Base-by-base conservation (phyloP, 805 yeast genomes). In the Kazachstania martiniae region DNA sequence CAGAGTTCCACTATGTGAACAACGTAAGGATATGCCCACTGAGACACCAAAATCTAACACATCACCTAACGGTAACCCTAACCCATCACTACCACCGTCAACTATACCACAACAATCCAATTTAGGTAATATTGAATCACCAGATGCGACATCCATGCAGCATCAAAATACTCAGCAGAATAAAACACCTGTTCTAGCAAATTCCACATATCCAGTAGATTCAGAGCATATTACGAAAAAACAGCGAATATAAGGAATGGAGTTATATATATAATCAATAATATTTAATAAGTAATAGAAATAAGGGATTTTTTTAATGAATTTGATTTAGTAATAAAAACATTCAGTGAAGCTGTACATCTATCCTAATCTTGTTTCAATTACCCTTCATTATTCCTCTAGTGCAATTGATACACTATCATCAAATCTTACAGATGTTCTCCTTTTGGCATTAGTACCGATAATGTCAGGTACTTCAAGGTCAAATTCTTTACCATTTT, bases 371-470 rank as follows among this genome's bases (percentile, higher is more conserved):
- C n/a, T n/a, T 19, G 31, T 10, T 19, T 14, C 16, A 8, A 4
- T 3, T 8, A 12, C 3, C 3, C 2, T 13, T 28, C 16, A 24
- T 33, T 35, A 49, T 23, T 53, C 53, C 38, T 63, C 61, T 8
- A 56, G 57, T 5, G 71, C 72, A n/a, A 72, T 66, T 21, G 67
- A 59, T 8, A 77, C 83, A 36, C 66, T 64, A 35, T 72, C 78
- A 41, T 74, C 77, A 44, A 77, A 77, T 41, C 83, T 60, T 3
- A 77, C 83, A 4, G 80, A 72, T 40, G 76, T 74, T 47, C 81
- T 61, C 56, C 83, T 64, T 53, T 63, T 39, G 26, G 49, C 40
- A 21, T 46, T 38, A 2, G 40, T 40, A 12, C 39, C 41, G 16
- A 42, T 29, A 23, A 53, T 47, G 2, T 52, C 55, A 1, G 75